Evolutionary conservation across 495 filamentous ascomycete genomes (phyloP), one percentile per base, ranked within the genome.

Genomic region (Lentithecium fluviatile): DNA sequence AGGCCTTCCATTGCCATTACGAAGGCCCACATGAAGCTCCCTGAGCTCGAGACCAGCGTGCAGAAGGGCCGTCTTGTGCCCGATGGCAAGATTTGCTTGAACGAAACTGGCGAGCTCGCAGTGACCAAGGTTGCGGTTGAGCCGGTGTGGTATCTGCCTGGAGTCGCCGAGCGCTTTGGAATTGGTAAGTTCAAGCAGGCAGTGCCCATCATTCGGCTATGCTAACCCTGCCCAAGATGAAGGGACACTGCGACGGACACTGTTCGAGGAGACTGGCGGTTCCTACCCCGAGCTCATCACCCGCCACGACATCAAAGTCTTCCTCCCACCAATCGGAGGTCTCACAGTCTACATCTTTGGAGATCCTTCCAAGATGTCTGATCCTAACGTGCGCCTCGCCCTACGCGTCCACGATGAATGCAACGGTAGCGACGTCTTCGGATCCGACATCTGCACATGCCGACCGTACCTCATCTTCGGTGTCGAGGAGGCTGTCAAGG

Each of bases 91-190:
- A 90, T 98, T 48, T 92, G 95, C 61, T 74, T 98, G 38, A 94
- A 95, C 68, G 79, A 80, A 6, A 71, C 70, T 2, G 94, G 94
- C 32, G 94, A 98, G 70, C 81, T 98, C 10, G 88, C 89, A 38
- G 94, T 98, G 12, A 97, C 93, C 21, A 98, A 98, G 74, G 91
- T 97, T 57, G 94, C 94, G 8, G 91, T 95, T 29, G 94, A 97
- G 76, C 94, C 94, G 4, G 85, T 84, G 11, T 97, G 93, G 93
- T 96, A 95, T 79, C 80, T 97, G 8, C 93, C 92, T 3, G 93
- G 93, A 5, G 91, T 98, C 29, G 94, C 94, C 8, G 90, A 95
- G 69, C 81, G 94, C 67, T 98, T 98, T 71, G 91, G 91, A 1
- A 95, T 97, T 58, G 83, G 85, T 86, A 75, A 66, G 77, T 73